These are phyloP conservation scores for Pichia membranifaciens DNA, from an alignment of 805 yeast species.

Conservation along the genomic window DNA sequence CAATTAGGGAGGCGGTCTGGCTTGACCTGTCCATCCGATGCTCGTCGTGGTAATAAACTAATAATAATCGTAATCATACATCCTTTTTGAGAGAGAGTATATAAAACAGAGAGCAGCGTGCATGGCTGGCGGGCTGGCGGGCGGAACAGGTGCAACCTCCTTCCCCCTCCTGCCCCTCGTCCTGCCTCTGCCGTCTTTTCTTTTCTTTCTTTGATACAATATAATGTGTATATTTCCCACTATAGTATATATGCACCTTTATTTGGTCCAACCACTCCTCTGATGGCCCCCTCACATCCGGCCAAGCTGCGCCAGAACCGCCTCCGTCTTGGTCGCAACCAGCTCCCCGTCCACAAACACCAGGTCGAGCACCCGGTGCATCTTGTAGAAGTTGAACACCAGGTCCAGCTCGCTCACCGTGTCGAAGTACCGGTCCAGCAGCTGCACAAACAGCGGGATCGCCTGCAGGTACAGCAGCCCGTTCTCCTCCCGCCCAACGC, in stretches of 20 bases:
- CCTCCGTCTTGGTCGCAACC: conserved; percentile 73
- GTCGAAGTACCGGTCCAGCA: conserved; percentile 77
- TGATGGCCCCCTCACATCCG: too few relatives aligned
- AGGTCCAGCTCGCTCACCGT: conserved; percentile 92
- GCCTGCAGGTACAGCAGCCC: conserved; percentile 79
- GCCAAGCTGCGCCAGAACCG: conserved; percentile 48
- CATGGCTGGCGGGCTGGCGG: too few relatives aligned
- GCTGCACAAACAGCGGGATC: conserved; percentile 83
- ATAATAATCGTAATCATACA: not conserved
- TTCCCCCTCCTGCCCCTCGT: too few relatives aligned
- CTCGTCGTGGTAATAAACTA: not conserved
- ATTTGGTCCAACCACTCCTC: too few relatives aligned
- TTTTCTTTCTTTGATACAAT: not conserved
- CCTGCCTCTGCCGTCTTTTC: too few relatives aligned
- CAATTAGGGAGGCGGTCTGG: conserved; percentile 20
- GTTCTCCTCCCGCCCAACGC: conserved; percentile 43
- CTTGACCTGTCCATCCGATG: conserved; percentile 6
- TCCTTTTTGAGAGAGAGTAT: too few relatives aligned
- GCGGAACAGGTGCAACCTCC: too few relatives aligned
- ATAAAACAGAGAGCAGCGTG: too few relatives aligned
- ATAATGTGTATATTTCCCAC: conserved; percentile 2
- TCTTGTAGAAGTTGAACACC: conserved; percentile 85
- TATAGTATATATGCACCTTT: too few relatives aligned
- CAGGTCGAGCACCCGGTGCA: conserved; percentile 79
- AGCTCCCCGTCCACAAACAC: conserved; percentile 87